Percentiles rank a stretch among this genome's conserved stretches.
Conservation (phyloP, 306 rosid genomes). For the Ceratonia siliqua region DNA sequence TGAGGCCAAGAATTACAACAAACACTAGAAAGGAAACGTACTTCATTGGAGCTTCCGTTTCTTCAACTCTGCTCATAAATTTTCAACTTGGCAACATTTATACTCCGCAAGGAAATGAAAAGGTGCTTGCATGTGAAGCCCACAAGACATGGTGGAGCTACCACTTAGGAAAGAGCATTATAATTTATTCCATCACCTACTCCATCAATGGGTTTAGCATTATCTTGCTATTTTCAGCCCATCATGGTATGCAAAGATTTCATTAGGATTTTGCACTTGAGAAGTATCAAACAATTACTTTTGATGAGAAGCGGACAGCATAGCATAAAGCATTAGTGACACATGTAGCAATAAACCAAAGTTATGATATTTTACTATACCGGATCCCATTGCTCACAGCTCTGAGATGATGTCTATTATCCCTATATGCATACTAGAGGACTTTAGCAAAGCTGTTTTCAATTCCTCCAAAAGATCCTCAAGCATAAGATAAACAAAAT, state of each 20-base stretch:
- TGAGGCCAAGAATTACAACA: slow-evolving; percentile 15
- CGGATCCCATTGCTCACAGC: background rate
- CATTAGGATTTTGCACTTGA: background rate
- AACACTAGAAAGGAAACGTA: slow-evolving; percentile 29
- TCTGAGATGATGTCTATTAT: background rate
- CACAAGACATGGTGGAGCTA: background rate
- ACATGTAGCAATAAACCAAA: background rate
- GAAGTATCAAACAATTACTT: background rate
- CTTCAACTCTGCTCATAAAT: slow-evolving; percentile 6
- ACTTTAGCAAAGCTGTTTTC: background rate
- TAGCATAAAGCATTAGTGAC: background rate
- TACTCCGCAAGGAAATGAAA: slow-evolving; percentile 16
- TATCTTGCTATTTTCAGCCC: background rate
- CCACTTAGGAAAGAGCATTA: background rate
- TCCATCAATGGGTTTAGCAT: background rate
- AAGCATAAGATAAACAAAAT: background rate
- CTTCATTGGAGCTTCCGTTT: slow-evolving; percentile 39
- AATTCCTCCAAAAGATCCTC: background rate
- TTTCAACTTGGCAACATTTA: slow-evolving; percentile 19
- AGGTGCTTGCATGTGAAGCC: background rate
- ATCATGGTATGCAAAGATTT: background rate
- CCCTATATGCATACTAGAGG: background rate
- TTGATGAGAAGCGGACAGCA: background rate
- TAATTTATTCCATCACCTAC: background rate
- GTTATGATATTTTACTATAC: background rate